A percentile compares a stretch with the other conserved stretches of the same genome.
Conservation (phyloP, 176 grass and related monocot genomes). For the Typha latifolia region DNA sequence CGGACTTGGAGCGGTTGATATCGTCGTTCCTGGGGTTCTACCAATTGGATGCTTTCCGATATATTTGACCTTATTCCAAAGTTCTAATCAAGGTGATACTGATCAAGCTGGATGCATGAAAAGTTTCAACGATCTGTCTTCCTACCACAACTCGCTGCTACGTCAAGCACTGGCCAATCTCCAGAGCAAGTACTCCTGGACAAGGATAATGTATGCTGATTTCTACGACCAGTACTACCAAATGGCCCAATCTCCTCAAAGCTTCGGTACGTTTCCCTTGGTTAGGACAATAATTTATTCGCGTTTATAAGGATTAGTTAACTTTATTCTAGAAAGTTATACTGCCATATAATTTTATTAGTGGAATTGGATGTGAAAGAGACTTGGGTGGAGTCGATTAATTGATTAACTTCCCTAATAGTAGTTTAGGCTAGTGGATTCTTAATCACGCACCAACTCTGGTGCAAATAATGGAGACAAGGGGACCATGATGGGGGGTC, state of each 20-base stretch:
- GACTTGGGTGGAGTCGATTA: too few species aligned
- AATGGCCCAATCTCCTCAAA: constrained; percentile 45
- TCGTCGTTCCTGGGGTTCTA: constrained; percentile 66
- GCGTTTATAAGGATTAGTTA: not conserved
- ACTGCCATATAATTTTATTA: not conserved
- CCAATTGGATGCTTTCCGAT: constrained; percentile 75
- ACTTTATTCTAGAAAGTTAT: not conserved
- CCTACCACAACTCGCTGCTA: constrained; percentile 62
- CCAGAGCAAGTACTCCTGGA: constrained; percentile 31
- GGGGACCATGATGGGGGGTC: not conserved
- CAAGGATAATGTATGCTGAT: constrained; percentile 65
- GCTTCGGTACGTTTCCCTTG: constrained; percentile 34
- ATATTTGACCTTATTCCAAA: constrained; percentile 63
- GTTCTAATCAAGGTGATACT: constrained; percentile 41
- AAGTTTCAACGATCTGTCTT: constrained; percentile 47
- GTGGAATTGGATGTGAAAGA: too few species aligned
- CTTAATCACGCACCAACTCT: not conserved
- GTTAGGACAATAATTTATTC: not conserved
- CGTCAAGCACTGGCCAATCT: constrained; percentile 28
- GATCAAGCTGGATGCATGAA: constrained; percentile 52
- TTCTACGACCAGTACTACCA: constrained; percentile 48
- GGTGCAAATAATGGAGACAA: not conserved
- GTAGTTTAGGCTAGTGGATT: not conserved
- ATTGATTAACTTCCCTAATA: not conserved
- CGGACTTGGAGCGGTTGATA: constrained; percentile 44